These are phyloP conservation scores for Agapanthus africanus DNA, from an alignment of 106 monocot species.

Conservation along the genomic window DNA sequence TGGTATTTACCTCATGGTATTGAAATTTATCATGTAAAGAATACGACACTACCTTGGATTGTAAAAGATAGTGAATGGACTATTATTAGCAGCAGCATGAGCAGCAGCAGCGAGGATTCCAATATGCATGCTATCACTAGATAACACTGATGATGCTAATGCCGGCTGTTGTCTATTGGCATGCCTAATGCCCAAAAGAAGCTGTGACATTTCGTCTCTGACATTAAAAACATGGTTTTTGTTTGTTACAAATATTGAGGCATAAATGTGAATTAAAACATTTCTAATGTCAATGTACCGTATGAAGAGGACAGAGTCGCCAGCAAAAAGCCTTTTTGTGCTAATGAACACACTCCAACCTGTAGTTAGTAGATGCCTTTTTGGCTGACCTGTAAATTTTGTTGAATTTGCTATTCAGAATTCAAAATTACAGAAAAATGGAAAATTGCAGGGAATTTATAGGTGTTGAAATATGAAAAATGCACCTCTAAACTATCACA, in stretches of 20 bases:
- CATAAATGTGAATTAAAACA: neutral
- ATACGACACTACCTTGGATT: conserved; percentile 80
- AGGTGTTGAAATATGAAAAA: no score
- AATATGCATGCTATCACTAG: no score
- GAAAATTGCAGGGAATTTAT: neutral
- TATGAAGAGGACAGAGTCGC: conserved; percentile 87
- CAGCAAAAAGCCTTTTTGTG: conserved; percentile 67
- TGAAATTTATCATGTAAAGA: no score
- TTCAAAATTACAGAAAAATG: neutral
- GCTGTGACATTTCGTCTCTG: conserved; percentile 74
- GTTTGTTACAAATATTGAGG: neutral
- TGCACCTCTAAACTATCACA: no score
- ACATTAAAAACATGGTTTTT: neutral
- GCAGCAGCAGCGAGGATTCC: no score
- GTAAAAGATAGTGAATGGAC: conserved; percentile 77
- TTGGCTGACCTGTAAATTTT: conserved; percentile 69
- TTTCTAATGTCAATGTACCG: conserved; percentile 22
- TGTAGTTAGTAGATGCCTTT: conserved; percentile 83
- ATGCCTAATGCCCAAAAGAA: conserved; percentile 61
- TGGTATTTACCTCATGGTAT: no score
- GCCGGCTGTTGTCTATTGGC: conserved; percentile 60
- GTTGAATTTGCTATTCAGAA: neutral
- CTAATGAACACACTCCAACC: conserved; percentile 92
- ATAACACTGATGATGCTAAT: conserved; percentile 71
- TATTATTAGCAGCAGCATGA: no score